phyloP scores from a whole-genome alignment of 352 stramenopile genomes.

The Globisporangium takayamanum region DNA sequence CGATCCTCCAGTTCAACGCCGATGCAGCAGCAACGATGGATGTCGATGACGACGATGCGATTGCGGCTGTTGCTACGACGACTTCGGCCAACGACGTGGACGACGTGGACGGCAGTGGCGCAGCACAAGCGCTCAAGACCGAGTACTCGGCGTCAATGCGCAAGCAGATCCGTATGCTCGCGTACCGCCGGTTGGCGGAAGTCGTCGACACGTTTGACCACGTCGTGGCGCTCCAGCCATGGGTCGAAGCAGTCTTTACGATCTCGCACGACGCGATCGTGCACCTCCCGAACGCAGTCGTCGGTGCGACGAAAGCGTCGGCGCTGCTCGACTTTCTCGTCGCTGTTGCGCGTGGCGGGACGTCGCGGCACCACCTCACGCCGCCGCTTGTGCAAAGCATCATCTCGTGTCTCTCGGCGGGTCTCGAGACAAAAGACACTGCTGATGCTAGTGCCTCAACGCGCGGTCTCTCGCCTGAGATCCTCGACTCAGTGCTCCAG shows the following conservation, averaged over 20 bases:
- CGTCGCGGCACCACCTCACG: conserved; percentile 32
- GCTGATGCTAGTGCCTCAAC: conserved; percentile 8
- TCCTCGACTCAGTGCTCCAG: conserved; percentile 63
- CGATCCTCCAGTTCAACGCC: conserved; percentile 59
- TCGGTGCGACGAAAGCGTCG: conserved; percentile 71
- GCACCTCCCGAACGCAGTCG: conserved; percentile 61
- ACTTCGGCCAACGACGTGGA: conserved; percentile 13
- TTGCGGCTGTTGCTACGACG: not conserved
- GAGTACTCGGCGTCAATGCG: conserved; percentile 45
- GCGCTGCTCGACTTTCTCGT: conserved; percentile 74
- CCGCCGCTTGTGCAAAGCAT: conserved; percentile 36
- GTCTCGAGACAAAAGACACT: conserved; percentile 25
- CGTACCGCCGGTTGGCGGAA: conserved; percentile 66
- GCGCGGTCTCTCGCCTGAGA: conserved; percentile 54
- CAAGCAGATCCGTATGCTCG: conserved; percentile 78
- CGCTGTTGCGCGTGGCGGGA: conserved; percentile 38
- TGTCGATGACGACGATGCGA: conserved; percentile 16
- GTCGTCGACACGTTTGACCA: conserved; percentile 78
- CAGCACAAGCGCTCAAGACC: conserved; percentile 12
- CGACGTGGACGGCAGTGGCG: conserved; percentile 3
- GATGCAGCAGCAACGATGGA: conserved; percentile 19
- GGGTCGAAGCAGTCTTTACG: conserved; percentile 42
- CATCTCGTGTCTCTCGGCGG: conserved; percentile 60
- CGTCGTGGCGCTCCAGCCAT: conserved; percentile 52
- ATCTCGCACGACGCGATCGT: conserved; percentile 49